Evolutionary conservation across 208 protist genomes (phyloP).

Genomic region (Zelonia costaricensis): DNA sequence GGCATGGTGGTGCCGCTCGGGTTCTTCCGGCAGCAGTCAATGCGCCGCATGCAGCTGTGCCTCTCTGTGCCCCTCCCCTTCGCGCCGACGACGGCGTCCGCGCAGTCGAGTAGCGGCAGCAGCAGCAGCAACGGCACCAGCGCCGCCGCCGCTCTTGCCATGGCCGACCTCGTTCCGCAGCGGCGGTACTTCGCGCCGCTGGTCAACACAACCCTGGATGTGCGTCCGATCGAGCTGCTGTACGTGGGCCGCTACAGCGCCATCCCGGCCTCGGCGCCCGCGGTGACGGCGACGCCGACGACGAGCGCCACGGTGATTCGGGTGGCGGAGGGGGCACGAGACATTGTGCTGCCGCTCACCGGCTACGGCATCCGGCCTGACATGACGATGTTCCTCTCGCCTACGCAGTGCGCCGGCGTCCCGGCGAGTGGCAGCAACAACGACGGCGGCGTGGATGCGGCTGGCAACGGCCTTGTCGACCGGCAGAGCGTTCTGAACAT

Average conservation of each 20-base stretch:
- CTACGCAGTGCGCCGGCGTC: slow-evolving; percentile 34
- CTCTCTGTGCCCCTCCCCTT: slow-evolving; percentile 73
- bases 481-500: slow-evolving; percentile 58
- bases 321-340: slow-evolving; percentile 49
- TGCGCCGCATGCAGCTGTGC: slow-evolving; percentile 63
- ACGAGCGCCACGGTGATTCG: slow-evolving; percentile 31
- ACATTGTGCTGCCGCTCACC: slow-evolving; percentile 55
- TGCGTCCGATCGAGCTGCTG: slow-evolving; percentile 45
- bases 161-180: slow-evolving; percentile 12
- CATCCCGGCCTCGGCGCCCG: slow-evolving; percentile 4
- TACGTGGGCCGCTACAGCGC: slow-evolving; percentile 62
- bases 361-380: slow-evolving; percentile 69
- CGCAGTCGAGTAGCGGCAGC: too few relatives aligned
- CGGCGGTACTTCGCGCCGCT: slow-evolving; percentile 29
- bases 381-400: slow-evolving; percentile 59
- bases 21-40: slow-evolving; percentile 47
- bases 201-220: slow-evolving; percentile 39
- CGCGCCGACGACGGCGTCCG: slow-evolving; percentile 1
- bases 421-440: neutral
- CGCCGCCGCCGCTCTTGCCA: too few relatives aligned
- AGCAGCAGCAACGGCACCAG: neutral
- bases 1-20: slow-evolving; percentile 54
- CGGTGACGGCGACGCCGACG: neutral
- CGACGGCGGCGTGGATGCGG: too few relatives aligned
- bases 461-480: slow-evolving; percentile 20